Base-by-base conservation (phyloP, 495 filamentous ascomycete genomes). In the Talaromyces wortmannii region DNA sequence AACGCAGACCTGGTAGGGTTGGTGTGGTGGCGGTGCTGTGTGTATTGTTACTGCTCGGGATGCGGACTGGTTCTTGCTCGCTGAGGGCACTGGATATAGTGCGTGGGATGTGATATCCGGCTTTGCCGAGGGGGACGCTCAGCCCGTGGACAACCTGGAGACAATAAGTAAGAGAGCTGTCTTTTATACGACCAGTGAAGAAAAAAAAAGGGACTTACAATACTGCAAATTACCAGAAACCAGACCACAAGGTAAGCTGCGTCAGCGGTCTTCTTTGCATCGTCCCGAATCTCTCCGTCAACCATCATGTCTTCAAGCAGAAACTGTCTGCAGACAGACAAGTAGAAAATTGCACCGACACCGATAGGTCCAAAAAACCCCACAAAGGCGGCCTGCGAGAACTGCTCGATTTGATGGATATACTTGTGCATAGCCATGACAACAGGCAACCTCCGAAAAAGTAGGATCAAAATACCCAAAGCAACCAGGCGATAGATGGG, bases 321-420 rank as follows among this genome's bases (percentile, higher is more conserved):
- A 58, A 89, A 95, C 43, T 92, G 86, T 2, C 87, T 71, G 33
- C 79, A 83, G 60, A 95, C 74, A 59, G 90, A 92, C 17, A 96
- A 78, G 64, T 96, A 96, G 68, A 95, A 96, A 45, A 96, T 79
- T 4, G 91, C 90, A 45, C 87, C 90, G 6, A 96, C 90, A n/a
- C 92, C 92, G 56, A 97, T 92, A 10, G 91, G 92, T 0, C 92
- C 92, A 60, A 96, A 96, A 75, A 95, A 95, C 5, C 91, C 92
- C 31, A 91, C 88, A 58, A 95, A 95, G 2, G 85, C 71, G 3
- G 91, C 89, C 57, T 95, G 89, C 8, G 75, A 73, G 7, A 81
- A 60, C 43, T 87, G 79, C 56, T 91, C 84, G 49, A 95, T 90
- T 65, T 95, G 90, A 47, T 82, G 84, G 49, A 96, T 92, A 51